Evolutionary conservation across 768 basidiomycete species (phyloP).

Genomic region (Myochromella boudieri): DNA sequence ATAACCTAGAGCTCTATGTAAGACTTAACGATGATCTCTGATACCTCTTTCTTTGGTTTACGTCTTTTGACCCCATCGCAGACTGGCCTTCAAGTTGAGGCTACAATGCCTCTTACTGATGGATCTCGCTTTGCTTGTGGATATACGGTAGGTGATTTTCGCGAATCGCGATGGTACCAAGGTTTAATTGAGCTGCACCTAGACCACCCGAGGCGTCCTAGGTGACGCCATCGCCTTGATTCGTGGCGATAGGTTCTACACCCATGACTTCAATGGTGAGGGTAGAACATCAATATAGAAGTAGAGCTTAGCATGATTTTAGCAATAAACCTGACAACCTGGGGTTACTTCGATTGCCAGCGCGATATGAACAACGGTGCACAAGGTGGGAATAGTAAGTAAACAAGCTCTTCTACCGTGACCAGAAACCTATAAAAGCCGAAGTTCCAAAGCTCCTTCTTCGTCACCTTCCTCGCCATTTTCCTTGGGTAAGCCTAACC

Average conservation of each 20-base stretch:
- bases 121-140: slow-evolving; percentile 28
- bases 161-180: neutral
- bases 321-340: slow-evolving; percentile 46
- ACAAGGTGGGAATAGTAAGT: slow-evolving; percentile 19
- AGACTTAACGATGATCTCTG: slow-evolving; percentile 1
- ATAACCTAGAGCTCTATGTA: slow-evolving; percentile 35
- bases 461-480: slow-evolving; percentile 21
- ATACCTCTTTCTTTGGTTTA: neutral
- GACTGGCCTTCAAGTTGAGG: slow-evolving; percentile 32
- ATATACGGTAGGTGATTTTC: slow-evolving; percentile 23
- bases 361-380: slow-evolving; percentile 34
- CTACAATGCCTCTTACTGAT: slow-evolving; percentile 28
- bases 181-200: neutral
- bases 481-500: slow-evolving; percentile 13
- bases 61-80: slow-evolving; percentile 1
- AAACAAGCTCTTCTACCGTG: too few species aligned
- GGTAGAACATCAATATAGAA: neutral
- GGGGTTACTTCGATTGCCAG: slow-evolving; percentile 52
- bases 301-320: neutral
- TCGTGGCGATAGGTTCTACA: slow-evolving; percentile 54
- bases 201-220: slow-evolving; percentile 50
- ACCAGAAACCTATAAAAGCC: neutral
- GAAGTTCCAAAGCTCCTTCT: slow-evolving; percentile 20
- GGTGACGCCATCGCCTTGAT: slow-evolving; percentile 54
- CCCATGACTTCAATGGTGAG: slow-evolving; percentile 49